These are phyloP conservation scores for Vinca minor DNA, from an alignment of 257 asterid genomes.

Conservation along the genomic window DNA sequence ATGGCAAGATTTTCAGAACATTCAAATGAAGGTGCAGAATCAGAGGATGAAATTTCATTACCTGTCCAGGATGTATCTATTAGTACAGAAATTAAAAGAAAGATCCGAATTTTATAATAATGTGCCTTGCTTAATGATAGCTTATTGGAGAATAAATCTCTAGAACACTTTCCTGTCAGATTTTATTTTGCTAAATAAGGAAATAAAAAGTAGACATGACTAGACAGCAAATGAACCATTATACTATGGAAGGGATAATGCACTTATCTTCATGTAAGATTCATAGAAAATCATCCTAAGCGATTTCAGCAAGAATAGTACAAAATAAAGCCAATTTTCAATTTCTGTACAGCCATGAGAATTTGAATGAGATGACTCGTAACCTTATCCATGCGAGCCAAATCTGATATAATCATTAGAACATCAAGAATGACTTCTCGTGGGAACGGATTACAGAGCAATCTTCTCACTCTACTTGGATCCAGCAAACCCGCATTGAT, in stretches of 20 bases:
- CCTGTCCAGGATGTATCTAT: neutral
- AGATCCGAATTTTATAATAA: neutral
- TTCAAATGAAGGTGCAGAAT: neutral
- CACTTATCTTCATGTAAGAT: neutral
- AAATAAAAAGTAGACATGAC: neutral
- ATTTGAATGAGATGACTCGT: constrained; percentile 1
- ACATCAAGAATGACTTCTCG: constrained; percentile 74
- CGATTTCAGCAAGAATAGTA: neutral
- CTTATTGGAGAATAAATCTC: neutral
- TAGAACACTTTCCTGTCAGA: neutral
- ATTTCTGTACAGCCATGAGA: neutral
- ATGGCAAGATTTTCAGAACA: neutral
- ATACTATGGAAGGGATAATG: neutral
- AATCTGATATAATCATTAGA: constrained; percentile 92
- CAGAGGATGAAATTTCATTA: constrained; percentile 4
- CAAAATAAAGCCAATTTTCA: neutral
- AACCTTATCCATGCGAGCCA: constrained; percentile 99
- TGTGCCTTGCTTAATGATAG: neutral
- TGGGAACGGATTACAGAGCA: constrained; percentile 65
- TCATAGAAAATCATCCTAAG: constrained; percentile 3
- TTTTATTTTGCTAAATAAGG: neutral
- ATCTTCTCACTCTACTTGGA: constrained; percentile 57
- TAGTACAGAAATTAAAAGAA: too few relatives aligned
- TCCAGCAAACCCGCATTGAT: constrained; percentile 73
- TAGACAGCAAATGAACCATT: neutral